phyloP scores from a whole-genome alignment of 805 yeast genomes.

The Barnettozyma sp. region DNA sequence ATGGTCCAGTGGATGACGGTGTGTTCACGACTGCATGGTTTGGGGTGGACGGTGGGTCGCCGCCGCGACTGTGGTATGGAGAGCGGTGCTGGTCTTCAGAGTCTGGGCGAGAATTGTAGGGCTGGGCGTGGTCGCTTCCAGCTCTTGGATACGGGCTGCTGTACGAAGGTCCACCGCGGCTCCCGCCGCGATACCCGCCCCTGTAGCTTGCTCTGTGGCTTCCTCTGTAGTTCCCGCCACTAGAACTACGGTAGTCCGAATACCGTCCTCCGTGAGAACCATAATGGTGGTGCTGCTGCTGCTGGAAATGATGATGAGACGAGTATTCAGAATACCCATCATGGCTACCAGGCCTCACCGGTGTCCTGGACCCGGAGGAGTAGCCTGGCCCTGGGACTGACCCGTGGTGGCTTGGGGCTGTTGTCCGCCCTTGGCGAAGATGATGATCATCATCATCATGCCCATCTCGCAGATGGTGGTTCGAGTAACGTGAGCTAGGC shows the following conservation, averaged over 20 bases:
- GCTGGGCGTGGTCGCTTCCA: not conserved
- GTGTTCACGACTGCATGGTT: not conserved
- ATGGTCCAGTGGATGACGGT: no score
- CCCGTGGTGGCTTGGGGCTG: no score
- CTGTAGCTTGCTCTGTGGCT: not conserved
- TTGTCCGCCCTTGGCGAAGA: no score
- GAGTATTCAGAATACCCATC: not conserved
- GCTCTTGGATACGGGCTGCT: slow-evolving; percentile 3
- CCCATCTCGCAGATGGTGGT: not conserved
- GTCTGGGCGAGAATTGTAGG: not conserved
- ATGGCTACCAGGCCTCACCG: not conserved
- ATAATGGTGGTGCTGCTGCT: not conserved
- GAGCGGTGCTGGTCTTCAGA: not conserved
- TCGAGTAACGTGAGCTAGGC: not conserved
- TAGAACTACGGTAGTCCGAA: no score
- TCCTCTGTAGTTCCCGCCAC: not conserved
- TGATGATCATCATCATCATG: not conserved
- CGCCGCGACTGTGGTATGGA: not conserved
- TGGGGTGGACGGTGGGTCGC: not conserved
- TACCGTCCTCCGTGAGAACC: slow-evolving; percentile 1
- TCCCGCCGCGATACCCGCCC: slow-evolving; percentile 3
- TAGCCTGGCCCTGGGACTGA: no score
- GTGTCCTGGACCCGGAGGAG: not conserved
- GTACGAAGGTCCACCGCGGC: not conserved
- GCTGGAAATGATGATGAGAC: not conserved